Percentiles rank a stretch among this genome's conserved stretches.
Evolutionary conservation across 2,329 filamentous ascomycete genomes (phyloP).

Genomic region (Huntiella moniliformis): DNA sequence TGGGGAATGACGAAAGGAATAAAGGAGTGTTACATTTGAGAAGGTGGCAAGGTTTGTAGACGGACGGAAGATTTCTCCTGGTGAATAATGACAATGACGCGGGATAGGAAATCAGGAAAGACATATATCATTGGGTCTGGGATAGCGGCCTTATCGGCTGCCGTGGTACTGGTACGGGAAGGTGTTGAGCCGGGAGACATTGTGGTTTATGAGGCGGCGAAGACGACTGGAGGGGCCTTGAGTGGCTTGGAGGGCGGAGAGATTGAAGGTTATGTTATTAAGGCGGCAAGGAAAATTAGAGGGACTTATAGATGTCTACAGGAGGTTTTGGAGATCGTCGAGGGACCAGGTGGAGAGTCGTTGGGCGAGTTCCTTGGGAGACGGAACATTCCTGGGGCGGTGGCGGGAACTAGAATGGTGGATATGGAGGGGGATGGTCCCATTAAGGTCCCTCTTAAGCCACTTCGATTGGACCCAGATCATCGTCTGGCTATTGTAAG

Average conservation of each 20-base stretch:
- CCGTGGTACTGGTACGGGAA: conserved; percentile 20
- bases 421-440: conserved; percentile 1
- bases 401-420: conserved; percentile 1
- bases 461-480: conserved; percentile 8
- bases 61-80: too few species aligned
- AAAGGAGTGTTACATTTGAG: conserved; percentile 12
- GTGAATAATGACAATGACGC: too few species aligned
- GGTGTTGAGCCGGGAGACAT: conserved; percentile 19
- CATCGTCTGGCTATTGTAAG: conserved; percentile 15
- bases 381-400: conserved; percentile 1
- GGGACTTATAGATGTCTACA: conserved; percentile 19
- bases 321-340: conserved; percentile 13
- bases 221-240: conserved; percentile 17
- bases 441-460: conserved; percentile 5
- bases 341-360: background rate
- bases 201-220: conserved; percentile 19
- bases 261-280: conserved; percentile 19
- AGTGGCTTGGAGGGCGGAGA: conserved; percentile 16
- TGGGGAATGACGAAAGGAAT: background rate
- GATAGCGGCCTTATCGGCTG: conserved; percentile 19
- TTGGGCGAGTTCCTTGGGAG: background rate
- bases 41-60: conserved; percentile 5
- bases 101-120: too few species aligned
- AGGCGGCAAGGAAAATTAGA: conserved; percentile 19
- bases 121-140: conserved; percentile 20